Percentiles rank a stretch among this genome's conserved stretches.
phyloP scores from a whole-genome alignment of 495 filamentous ascomycete species.

The Xylaria longipes region DNA sequence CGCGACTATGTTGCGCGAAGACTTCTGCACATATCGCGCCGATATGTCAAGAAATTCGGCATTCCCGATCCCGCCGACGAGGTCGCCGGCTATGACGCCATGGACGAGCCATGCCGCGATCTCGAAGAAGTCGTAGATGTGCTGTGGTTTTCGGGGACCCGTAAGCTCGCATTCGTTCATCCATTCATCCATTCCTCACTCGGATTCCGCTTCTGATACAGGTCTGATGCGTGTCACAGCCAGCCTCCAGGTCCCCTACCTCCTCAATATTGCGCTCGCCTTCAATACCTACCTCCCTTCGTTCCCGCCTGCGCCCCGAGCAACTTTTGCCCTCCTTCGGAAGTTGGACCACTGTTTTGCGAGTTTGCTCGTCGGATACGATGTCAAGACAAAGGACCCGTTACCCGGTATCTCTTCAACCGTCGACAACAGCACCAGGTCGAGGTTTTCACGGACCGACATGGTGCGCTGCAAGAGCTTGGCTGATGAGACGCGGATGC shows the following conservation, averaged over 20 bases:
- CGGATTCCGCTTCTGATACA: neutral
- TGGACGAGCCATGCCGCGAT: slow-evolving; percentile 72
- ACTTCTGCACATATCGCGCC: slow-evolving; percentile 68
- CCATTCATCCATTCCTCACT: slow-evolving; percentile 14
- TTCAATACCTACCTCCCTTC: slow-evolving; percentile 67
- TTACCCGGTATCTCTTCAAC: slow-evolving; percentile 72
- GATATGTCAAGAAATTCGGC: slow-evolving; percentile 77
- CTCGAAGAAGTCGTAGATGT: slow-evolving; percentile 75
- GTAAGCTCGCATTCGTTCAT: slow-evolving; percentile 63
- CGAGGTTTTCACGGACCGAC: slow-evolving; percentile 64
- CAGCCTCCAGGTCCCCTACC: slow-evolving; percentile 79
- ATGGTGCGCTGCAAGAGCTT: slow-evolving; percentile 83
- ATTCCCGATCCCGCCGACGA: slow-evolving; percentile 59
- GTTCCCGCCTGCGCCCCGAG: slow-evolving; percentile 68
- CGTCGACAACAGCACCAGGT: slow-evolving; percentile 44
- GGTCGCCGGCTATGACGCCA: slow-evolving; percentile 69
- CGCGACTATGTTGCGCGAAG: slow-evolving; percentile 70
- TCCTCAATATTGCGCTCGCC: slow-evolving; percentile 76
- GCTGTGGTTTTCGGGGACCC: slow-evolving; percentile 82
- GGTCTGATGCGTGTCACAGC: slow-evolving; percentile 51
- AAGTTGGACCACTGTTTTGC: slow-evolving; percentile 83
- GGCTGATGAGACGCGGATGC: slow-evolving; percentile 70
- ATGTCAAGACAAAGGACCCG: slow-evolving; percentile 66
- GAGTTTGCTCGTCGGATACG: slow-evolving; percentile 69
- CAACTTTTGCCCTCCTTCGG: slow-evolving; percentile 70